Percentiles rank a stretch among this genome's conserved stretches.
Conservation (phyloP, 75 land plant genomes). For the Adiantum capillusveneris region DNA sequence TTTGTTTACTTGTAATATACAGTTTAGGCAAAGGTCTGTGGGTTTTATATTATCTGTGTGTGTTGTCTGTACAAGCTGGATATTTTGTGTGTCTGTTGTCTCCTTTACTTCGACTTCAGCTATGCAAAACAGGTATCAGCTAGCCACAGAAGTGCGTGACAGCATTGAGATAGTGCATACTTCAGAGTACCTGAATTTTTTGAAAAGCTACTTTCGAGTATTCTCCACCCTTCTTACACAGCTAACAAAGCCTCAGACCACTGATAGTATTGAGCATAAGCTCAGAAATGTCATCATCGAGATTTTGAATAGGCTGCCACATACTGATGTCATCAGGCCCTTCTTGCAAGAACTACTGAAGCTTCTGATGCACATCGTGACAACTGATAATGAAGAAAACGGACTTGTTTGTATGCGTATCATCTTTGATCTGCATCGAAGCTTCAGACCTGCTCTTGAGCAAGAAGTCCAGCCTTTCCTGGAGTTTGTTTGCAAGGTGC, state of each 20-base stretch:
- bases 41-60: too few species aligned
- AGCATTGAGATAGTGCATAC: conserved; percentile 93
- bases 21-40: too few species aligned
- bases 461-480: conserved; percentile 91
- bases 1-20: too few species aligned
- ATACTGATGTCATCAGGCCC: conserved; percentile 92
- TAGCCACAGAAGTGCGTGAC: conserved; percentile 94
- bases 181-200: conserved; percentile 90
- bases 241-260: conserved; percentile 67
- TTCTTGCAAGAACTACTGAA: conserved; percentile 88
- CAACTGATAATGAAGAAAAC: conserved; percentile 91
- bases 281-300: conserved; percentile 85
- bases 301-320: conserved; percentile 88
- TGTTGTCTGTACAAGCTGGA: too few species aligned
- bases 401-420: conserved; percentile 88
- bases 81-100: too few species aligned
- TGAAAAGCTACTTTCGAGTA: conserved; percentile 86
- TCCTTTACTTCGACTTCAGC: conserved; percentile 37
- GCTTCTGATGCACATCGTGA: conserved; percentile 83
- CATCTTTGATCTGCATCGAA: conserved; percentile 86
- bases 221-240: conserved; percentile 68
- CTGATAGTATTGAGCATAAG: conserved; percentile 84
- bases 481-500: conserved; percentile 76
- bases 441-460: conserved; percentile 84
- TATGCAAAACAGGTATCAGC: conserved; percentile 60